Evolutionary conservation across 352 stramenopile genomes (phyloP), one percentile per base, ranked within the genome.

Genomic region (Pythium volutum): DNA sequence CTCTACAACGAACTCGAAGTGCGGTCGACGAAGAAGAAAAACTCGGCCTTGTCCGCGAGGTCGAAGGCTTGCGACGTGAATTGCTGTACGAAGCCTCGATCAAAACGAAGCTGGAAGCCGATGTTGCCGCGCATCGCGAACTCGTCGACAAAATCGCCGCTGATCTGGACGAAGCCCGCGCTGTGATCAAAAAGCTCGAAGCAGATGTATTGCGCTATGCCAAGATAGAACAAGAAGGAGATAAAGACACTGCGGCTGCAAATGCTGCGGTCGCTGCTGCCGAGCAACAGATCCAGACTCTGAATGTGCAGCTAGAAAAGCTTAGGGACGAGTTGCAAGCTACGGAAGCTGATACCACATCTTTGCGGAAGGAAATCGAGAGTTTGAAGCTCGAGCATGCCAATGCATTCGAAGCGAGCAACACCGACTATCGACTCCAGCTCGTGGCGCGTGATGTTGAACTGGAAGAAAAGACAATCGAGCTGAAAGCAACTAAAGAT

Each of bases 51-150:
- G 14, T 20, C 22, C 14, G 46, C 33, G 59, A 66, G 11, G 16
- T 60, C 2, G 33, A 38, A 7, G 59, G 56, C 22, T n/a, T 66
- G 0, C 36, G 47, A 18, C 33, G 27, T 16, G 14, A 43, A 36
- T 29, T 23, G 3, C 33, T 34, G 15, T 27, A 63, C 25, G 34
- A 60, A 14, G 39, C 22, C 18, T 56, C 48, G 14, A 20, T 20
- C 10, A 15, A 10, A 15, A 14, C 38, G 22, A 56, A 59, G 58
- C 56, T 87, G 15, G 62, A 79, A 58, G 59, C 78, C 45, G 69
- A 77, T 20, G 23, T 84, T 34, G 34, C 42, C 1, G 62, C 34
- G 27, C 70, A 73, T 20, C 55, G 48, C 26, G 61, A 73, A 33
- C 34, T 14, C 42, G 2, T 16, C 27, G 2, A 27, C 14, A 55